These are phyloP conservation scores for Ophiostoma pallidulum DNA, from an alignment of 2,329 filamentous ascomycete genomes.

Conservation along the genomic window DNA sequence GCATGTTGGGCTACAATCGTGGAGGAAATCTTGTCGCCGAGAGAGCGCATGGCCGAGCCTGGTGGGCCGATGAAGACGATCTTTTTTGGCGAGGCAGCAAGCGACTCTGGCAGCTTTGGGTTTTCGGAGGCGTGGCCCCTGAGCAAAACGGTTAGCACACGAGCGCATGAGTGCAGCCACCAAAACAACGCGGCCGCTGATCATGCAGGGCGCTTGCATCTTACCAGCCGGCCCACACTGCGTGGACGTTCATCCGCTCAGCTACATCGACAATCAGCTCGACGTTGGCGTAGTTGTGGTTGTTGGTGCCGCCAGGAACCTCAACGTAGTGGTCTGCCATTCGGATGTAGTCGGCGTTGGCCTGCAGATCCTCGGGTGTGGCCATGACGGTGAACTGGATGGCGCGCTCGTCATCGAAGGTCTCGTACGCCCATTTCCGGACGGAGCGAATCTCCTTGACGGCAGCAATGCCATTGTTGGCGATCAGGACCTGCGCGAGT, in stretches of 20 bases:
- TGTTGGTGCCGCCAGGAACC: slow-evolving; percentile 96
- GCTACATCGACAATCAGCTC: slow-evolving; percentile 98
- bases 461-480: slow-evolving; percentile 98
- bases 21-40: slow-evolving; percentile 99
- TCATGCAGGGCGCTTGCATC: slow-evolving; percentile 23
- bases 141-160: too few relatives aligned
- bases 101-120: slow-evolving; percentile 89
- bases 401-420: slow-evolving; percentile 93
- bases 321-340: slow-evolving; percentile 99
- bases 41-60: slow-evolving; percentile 94
- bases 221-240: slow-evolving; percentile 98
- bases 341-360: slow-evolving; percentile 98
- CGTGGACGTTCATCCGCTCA: slow-evolving; percentile 96
- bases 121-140: slow-evolving; percentile 99
- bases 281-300: slow-evolving; percentile 99
- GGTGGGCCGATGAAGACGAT: slow-evolving; percentile 99
- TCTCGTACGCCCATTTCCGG: slow-evolving; percentile 99
- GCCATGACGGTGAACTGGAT: slow-evolving; percentile 99
- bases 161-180: slow-evolving; percentile 3
- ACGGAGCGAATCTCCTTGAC: slow-evolving; percentile 99
- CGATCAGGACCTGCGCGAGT: slow-evolving; percentile 72
- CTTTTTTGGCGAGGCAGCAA: slow-evolving; percentile 94
- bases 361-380: slow-evolving; percentile 91
- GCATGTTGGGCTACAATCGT: slow-evolving; percentile 98
- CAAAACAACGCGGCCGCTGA: too few relatives aligned